Conservation (phyloP, 1,284 basidiomycete species). For the Pyrrhoderma noxium region DNA sequence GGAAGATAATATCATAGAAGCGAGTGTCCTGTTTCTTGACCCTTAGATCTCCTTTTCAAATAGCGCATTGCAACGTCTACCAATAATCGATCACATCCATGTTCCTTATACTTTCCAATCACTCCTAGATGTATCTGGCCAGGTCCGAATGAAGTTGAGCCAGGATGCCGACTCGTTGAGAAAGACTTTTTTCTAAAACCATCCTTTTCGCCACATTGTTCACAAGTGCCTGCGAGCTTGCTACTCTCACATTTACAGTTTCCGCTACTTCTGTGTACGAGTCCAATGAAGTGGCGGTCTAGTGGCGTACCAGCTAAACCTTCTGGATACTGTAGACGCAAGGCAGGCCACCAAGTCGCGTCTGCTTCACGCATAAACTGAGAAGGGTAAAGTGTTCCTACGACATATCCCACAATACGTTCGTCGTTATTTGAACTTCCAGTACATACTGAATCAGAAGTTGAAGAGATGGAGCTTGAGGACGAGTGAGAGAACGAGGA, state of each 20-base stretch:
- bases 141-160: background rate
- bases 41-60: background rate
- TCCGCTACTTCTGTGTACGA: constrained; percentile 6
- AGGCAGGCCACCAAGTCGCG: constrained; percentile 10
- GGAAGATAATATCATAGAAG: too few species aligned
- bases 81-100: constrained; percentile 13
- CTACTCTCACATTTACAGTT: too few species aligned
- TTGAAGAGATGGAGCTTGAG: too few species aligned
- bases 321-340: constrained; percentile 3
- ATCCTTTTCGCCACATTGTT: too few species aligned
- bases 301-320: constrained; percentile 13
- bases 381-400: constrained; percentile 9
- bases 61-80: constrained; percentile 15
- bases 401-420: constrained; percentile 13
- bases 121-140: constrained; percentile 11
- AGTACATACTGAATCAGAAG: too few species aligned
- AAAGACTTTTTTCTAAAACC: too few species aligned
- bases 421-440: too few species aligned
- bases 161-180: background rate
- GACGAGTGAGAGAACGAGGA: too few species aligned
- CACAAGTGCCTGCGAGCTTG: too few species aligned
- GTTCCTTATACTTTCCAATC: constrained; percentile 5
- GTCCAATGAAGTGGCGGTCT: constrained; percentile 12
- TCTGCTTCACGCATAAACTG: constrained; percentile 13
- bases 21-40: too few species aligned